These are phyloP conservation scores for Colletotrichum gloeosporioides DNA, from an alignment of 2,329 filamentous ascomycete species.

Conservation along the genomic window DNA sequence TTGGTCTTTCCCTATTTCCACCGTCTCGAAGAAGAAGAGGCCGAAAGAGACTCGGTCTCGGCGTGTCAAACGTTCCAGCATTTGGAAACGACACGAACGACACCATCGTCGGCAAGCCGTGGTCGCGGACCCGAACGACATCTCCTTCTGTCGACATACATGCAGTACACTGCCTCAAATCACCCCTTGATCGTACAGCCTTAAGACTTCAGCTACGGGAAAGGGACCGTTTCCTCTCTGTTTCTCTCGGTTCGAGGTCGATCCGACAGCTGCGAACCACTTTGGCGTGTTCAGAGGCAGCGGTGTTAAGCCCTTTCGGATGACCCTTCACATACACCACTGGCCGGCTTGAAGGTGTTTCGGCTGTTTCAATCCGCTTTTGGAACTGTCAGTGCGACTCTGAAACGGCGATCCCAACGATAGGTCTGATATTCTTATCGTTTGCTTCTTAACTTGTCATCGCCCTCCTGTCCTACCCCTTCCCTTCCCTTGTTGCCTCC, in stretches of 20 bases:
- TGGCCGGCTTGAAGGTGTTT: constrained; percentile 40
- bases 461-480: constrained; percentile 16
- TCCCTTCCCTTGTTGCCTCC: constrained; percentile 2
- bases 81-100: neutral
- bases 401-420: constrained; percentile 43
- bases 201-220: neutral
- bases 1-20: constrained; percentile 19
- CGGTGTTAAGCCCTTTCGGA: constrained; percentile 25
- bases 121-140: neutral
- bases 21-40: constrained; percentile 7
- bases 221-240: constrained; percentile 17
- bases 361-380: constrained; percentile 43
- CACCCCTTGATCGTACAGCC: constrained; percentile 10
- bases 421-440: constrained; percentile 34
- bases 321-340: constrained; percentile 27
- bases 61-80: neutral
- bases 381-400: constrained; percentile 39
- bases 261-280: constrained; percentile 24
- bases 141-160: constrained; percentile 2
- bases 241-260: constrained; percentile 24
- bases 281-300: constrained; percentile 25
- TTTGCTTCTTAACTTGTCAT: constrained; percentile 22
- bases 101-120: constrained; percentile 8
- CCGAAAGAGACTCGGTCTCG: neutral
- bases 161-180: neutral